Conservation (phyloP, 192 early-diverging fungal species). For the Piromyces sp. region DNA sequence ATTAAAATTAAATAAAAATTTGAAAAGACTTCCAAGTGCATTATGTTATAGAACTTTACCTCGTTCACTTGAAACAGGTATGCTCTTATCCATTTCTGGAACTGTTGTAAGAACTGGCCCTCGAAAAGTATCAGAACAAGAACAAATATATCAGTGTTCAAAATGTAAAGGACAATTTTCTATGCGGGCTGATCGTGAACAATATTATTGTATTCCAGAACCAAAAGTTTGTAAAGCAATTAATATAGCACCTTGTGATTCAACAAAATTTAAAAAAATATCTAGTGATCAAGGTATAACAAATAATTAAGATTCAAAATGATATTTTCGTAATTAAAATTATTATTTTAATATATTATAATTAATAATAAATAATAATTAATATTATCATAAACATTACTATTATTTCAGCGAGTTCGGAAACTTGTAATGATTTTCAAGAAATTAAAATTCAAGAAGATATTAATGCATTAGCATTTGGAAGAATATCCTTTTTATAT, state of each 20-base stretch:
- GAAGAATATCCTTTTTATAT: slow-evolving; percentile 28
- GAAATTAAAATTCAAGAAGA: slow-evolving; percentile 64
- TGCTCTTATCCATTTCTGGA: background rate
- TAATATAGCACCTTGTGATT: slow-evolving; percentile 18
- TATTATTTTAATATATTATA: no score
- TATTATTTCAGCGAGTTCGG: slow-evolving; percentile 3
- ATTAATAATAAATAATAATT: no score
- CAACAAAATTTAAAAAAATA: slow-evolving; percentile 28
- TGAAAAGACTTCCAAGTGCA: background rate
- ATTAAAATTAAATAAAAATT: no score
- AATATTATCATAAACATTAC: no score
- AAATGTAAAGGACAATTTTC: slow-evolving; percentile 37
- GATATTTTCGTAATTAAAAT: no score
- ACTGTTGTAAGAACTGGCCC: slow-evolving; percentile 25
- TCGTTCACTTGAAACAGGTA: background rate
- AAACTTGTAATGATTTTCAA: slow-evolving; percentile 52
- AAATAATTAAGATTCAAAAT: no score
- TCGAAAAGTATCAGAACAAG: slow-evolving; percentile 50
- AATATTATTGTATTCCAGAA: slow-evolving; percentile 34
- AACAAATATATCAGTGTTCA: slow-evolving; percentile 25
- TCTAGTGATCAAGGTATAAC: slow-evolving; percentile 7
- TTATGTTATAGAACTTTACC: background rate
- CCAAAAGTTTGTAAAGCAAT: slow-evolving; percentile 30
- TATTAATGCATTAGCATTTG: slow-evolving; percentile 38
- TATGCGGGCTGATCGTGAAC: slow-evolving; percentile 40